Conservation (phyloP, 148 eudicot species). For the Rhododendron henanense region DNA sequence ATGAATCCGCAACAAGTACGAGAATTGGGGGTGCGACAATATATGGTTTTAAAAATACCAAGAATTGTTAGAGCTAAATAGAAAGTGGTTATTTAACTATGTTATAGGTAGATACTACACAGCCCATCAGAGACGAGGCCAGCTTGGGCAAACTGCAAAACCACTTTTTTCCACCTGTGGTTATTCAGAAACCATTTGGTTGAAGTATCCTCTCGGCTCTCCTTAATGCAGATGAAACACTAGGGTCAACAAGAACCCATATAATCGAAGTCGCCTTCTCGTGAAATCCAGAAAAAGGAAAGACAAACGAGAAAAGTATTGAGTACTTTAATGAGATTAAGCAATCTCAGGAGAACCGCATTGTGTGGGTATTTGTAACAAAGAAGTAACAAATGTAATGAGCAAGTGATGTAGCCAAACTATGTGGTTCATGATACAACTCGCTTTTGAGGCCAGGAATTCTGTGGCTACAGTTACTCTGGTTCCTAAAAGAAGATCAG, state of each 20-base stretch:
- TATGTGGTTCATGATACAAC: neutral
- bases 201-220: neutral
- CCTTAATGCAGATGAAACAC: neutral
- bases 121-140: neutral
- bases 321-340: neutral
- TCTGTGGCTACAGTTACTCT: neutral
- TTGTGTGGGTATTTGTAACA: neutral
- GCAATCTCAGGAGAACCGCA: neutral
- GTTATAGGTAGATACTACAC: neutral
- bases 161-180: neutral
- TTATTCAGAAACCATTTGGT: neutral
- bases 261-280: neutral
- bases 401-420: neutral
- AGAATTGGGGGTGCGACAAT: neutral
- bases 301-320: neutral
- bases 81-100: neutral
- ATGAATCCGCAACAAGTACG: neutral
- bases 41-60: neutral
- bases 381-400: neutral
- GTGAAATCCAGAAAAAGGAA: neutral
- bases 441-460: neutral
- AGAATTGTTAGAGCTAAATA: neutral
- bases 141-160: neutral
- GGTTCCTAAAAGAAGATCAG: neutral
- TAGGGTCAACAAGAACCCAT: neutral